Evolutionary conservation across 192 early-diverging fungal genomes (phyloP), one percentile per base, ranked within the genome.

Genomic region (Coemansia sp.): DNA sequence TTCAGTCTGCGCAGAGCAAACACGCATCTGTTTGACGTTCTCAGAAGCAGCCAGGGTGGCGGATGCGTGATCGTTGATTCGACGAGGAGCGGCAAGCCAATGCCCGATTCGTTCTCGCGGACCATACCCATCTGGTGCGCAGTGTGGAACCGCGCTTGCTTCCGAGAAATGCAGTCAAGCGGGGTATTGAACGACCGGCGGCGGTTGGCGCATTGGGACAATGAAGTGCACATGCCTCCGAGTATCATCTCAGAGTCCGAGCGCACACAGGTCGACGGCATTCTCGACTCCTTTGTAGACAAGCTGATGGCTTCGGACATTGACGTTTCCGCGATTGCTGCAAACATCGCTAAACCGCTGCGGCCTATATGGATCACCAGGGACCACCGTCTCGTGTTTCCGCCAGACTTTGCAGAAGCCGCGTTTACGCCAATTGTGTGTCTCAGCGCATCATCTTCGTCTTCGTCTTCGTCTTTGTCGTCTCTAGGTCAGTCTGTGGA

Each of bases 121-220:
- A 96, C 95, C 0, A 86, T 96, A 5, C 93, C 93, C 3, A 91
- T 96, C 4, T 96, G 95, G 95, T 95, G 93, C 62, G 76, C 82
- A 7, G 87, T 88, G 4, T 82, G 94, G 57, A 96, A 94, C 64
- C 67, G 63, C 22, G 84, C 85, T 0, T 70, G 87, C 2, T 48
- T 50, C 69, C 67, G 52, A 17, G 7, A 14, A 22, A 13, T 25
- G 0, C 25, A 32, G 14, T 25, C 2, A 20, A 49, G n/a, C 19
- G 29, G 25, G 14, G 11, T 48, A 9, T n/a, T 32, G 15, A 36
- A 36, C 8, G n/a, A 35, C 6, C 15, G 34, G 33, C 15, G 34
- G 33, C 32, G 34, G 32, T 32, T 57, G 17, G 55, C 61, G 22
- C 3, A 62, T 0, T 90, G 88, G 89, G 88, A 90, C 56, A 63